A percentile compares a stretch with the other conserved stretches of the same genome.
Evolutionary conservation across 176 grass and related monocot species (phyloP).

Genomic region (Tuctoria greenei): DNA sequence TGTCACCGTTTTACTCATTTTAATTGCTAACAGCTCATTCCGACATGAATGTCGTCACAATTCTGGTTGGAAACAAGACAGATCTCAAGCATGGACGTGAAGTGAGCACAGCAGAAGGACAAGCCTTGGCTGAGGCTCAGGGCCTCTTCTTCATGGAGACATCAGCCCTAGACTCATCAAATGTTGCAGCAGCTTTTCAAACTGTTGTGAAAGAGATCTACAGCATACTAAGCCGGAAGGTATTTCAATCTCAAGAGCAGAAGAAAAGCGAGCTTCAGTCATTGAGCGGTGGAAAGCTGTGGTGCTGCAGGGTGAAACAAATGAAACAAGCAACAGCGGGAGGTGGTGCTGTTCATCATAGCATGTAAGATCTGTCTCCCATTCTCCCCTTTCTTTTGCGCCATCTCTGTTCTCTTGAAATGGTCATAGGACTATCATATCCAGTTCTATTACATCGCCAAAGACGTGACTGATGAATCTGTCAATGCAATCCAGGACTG

Average conservation of each 20-base stretch:
- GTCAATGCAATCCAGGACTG: constrained; percentile 7
- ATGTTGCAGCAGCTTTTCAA: constrained; percentile 70
- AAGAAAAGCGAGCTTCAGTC: constrained; percentile 62
- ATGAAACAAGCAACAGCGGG: constrained; percentile 39
- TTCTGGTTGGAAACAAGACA: constrained; percentile 76
- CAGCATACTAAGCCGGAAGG: constrained; percentile 83
- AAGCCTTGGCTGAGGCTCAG: constrained; percentile 63
- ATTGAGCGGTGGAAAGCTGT: constrained; percentile 59
- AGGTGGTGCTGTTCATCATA: constrained; percentile 81
- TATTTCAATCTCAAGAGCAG: constrained; percentile 79
- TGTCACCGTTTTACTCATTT: constrained; percentile 5
- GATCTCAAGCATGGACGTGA: constrained; percentile 66
- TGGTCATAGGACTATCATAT: neutral
- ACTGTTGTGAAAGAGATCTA: constrained; percentile 84
- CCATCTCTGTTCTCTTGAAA: neutral
- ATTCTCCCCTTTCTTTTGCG: neutral
- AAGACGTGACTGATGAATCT: neutral
- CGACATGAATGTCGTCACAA: constrained; percentile 85
- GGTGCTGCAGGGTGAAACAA: constrained; percentile 54
- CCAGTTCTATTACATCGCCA: neutral
- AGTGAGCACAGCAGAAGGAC: constrained; percentile 70
- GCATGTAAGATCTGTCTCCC: constrained; percentile 41
- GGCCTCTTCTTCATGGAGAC: constrained; percentile 91
- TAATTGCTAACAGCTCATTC: constrained; percentile 56
- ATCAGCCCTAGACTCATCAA: constrained; percentile 79